A percentile compares a stretch with the other conserved stretches of the same genome.
These are phyloP conservation scores for Linum tenue DNA, from an alignment of 345 rosid species.

Conservation along the genomic window DNA sequence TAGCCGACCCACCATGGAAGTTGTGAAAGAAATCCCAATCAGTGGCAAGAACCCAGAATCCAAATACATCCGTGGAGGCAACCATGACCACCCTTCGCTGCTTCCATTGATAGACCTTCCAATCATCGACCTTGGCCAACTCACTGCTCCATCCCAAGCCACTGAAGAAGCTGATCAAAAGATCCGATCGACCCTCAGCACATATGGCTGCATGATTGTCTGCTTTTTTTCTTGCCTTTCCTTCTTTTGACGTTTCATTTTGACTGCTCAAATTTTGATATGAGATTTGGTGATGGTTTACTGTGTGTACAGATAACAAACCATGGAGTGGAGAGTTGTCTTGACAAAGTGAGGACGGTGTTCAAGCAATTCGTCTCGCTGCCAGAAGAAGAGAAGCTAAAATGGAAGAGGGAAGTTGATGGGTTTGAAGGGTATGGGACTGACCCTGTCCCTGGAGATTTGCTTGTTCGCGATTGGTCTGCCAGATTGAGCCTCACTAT, in stretches of 20 bases:
- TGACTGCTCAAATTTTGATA: not conserved
- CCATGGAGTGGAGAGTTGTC: not conserved
- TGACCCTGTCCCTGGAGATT: not conserved
- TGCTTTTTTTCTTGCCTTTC: not conserved
- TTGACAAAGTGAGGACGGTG: not conserved
- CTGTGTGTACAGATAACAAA: not conserved
- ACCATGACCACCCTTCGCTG: too few relatives aligned
- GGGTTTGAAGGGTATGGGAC: not conserved
- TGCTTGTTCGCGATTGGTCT: not conserved
- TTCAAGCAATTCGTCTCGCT: not conserved
- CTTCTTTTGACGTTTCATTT: too few relatives aligned
- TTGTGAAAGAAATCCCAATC: too few relatives aligned
- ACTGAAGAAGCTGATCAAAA: not conserved
- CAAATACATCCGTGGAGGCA: too few relatives aligned
- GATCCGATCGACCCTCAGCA: not conserved
- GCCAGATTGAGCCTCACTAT: not conserved
- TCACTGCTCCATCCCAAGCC: not conserved
- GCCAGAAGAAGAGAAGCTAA: not conserved
- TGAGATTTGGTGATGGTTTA: not conserved
- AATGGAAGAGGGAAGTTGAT: not conserved
- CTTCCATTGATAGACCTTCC: too few relatives aligned
- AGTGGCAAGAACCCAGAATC: too few relatives aligned
- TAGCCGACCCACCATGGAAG: too few relatives aligned
- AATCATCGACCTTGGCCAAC: not conserved
- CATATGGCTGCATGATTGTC: not conserved